phyloP scores from a whole-genome alignment of 176 grass and related monocot genomes.

The Thinopyrum elongatum region DNA sequence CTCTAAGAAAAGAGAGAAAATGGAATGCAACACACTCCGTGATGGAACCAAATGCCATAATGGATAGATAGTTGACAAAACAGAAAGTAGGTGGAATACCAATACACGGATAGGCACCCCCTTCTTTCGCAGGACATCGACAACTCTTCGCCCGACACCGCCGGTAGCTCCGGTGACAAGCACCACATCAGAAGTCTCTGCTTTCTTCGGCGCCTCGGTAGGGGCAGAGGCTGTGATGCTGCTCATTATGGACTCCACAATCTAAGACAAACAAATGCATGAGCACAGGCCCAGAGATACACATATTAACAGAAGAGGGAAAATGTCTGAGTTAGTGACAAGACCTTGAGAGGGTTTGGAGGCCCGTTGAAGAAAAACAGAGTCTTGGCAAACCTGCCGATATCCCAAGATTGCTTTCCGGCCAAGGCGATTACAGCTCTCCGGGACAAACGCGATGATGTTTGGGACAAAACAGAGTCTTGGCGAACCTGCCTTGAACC shows the following conservation, averaged over 20 bases:
- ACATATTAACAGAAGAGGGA: background rate
- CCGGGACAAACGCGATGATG: conserved; percentile 31
- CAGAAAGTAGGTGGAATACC: conserved; percentile 46
- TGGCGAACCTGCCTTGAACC: too few species aligned
- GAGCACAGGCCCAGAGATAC: background rate
- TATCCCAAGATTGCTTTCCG: conserved; percentile 73
- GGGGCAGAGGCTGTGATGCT: conserved; percentile 55
- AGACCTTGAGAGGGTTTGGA: conserved; percentile 89
- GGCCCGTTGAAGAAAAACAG: conserved; percentile 93
- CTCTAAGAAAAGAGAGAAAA: background rate
- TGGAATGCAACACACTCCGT: background rate
- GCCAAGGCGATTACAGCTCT: conserved; percentile 55
- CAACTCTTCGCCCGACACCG: conserved; percentile 82
- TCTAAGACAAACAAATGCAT: conserved; percentile 33
- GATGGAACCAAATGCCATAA: background rate
- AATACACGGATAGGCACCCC: conserved; percentile 73
- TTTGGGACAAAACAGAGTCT: too few species aligned
- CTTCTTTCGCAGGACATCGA: conserved; percentile 68
- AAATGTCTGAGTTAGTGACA: background rate
- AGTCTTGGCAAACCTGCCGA: conserved; percentile 84
- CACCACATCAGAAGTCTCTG: conserved; percentile 53
- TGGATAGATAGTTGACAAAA: conserved; percentile 13
- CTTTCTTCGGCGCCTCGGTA: conserved; percentile 51
- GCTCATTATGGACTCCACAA: conserved; percentile 78
- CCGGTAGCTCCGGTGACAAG: conserved; percentile 90